phyloP scores from a whole-genome alignment of 176 grass and related monocot species.

The Oropetium thomaeum region DNA sequence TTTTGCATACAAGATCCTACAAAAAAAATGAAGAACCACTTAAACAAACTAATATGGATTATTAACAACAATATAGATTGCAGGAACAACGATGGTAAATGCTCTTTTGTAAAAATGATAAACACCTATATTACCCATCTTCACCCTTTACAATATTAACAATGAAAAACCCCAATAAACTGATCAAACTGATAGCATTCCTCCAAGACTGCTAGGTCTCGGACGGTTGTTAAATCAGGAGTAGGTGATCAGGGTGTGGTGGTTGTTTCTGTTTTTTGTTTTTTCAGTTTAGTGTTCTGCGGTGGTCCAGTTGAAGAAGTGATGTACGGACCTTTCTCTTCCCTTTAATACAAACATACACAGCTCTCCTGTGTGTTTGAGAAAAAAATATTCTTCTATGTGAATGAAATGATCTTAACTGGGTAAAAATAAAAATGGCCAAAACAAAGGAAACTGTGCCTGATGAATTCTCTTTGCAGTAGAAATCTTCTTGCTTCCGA shows the following conservation, averaged over 20 bases:
- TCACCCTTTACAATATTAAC: constrained; percentile 4
- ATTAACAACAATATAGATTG: constrained; percentile 15
- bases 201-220: constrained; percentile 1
- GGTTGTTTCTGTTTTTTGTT: too few species aligned
- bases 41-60: constrained; percentile 22
- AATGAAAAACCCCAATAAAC: background rate
- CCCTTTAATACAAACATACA: too few species aligned
- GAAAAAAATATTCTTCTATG: constrained; percentile 12
- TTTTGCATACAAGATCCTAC: constrained; percentile 98
- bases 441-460: background rate
- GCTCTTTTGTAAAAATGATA: constrained; percentile 17
- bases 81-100: constrained; percentile 23
- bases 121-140: background rate
- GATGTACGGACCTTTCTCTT: too few species aligned
- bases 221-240: too few species aligned
- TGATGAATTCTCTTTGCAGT: constrained; percentile 1
- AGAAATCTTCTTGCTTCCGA: background rate
- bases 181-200: background rate
- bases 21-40: constrained; percentile 18
- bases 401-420: background rate
- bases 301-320: too few species aligned
- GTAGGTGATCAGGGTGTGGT: too few species aligned
- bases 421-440: background rate
- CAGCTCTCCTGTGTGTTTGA: too few species aligned
- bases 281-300: too few species aligned